These are phyloP conservation scores for Colletotrichum lini DNA, from an alignment of 2,329 filamentous ascomycete species.

Conservation along the genomic window DNA sequence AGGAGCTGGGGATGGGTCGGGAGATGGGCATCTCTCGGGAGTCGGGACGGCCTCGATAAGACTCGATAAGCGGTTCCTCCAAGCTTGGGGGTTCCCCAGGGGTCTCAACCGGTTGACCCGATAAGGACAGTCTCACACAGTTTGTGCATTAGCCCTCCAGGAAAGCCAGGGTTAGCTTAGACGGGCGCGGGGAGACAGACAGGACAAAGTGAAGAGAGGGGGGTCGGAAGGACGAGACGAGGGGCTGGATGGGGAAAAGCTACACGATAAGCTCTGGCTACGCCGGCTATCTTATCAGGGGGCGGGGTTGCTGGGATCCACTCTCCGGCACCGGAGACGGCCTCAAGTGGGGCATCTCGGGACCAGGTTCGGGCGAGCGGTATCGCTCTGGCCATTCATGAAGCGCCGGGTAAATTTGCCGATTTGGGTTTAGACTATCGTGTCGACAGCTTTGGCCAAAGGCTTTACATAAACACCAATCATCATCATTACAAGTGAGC, in stretches of 20 bases:
- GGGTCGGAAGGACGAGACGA: constrained; percentile 31
- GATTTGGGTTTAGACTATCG: not conserved
- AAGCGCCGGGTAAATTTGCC: constrained; percentile 16
- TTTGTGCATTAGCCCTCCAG: constrained; percentile 25
- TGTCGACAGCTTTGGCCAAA: not conserved
- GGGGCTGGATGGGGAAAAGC: constrained; percentile 28
- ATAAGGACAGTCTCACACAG: constrained; percentile 29
- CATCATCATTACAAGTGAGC: not conserved
- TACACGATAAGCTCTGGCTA: constrained; percentile 39
- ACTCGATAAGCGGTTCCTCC: constrained; percentile 24
- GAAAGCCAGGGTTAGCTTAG: constrained; percentile 1
- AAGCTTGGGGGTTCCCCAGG: constrained; percentile 1
- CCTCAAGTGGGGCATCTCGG: constrained; percentile 5
- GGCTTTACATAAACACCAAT: constrained; percentile 18
- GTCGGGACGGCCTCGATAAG: not conserved
- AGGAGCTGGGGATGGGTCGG: constrained; percentile 13
- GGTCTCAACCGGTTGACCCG: constrained; percentile 13
- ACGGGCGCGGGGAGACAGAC: not conserved
- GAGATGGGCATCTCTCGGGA: not conserved
- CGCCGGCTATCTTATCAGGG: constrained; percentile 33
- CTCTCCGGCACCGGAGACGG: constrained; percentile 33
- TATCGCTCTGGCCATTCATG: constrained; percentile 2
- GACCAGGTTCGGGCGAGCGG: constrained; percentile 19
- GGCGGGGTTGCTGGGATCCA: not conserved
- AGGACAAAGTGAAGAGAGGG: not conserved